Conservation (phyloP, 768 basidiomycete species). For the Megacollybia marginata region DNA sequence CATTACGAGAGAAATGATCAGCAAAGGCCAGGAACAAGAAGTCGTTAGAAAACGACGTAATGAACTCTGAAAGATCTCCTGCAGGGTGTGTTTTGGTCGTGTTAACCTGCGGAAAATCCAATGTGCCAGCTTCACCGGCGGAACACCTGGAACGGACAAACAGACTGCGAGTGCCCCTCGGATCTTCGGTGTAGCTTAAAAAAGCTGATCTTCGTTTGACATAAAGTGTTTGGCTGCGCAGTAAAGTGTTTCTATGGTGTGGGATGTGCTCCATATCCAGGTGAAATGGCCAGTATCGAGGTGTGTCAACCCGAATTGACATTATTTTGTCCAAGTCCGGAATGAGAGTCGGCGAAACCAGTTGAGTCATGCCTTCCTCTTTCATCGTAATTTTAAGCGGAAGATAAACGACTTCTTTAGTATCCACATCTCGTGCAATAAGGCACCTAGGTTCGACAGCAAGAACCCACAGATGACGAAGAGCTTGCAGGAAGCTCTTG, state of each 20-base stretch:
- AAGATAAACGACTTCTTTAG: slow-evolving; percentile 83
- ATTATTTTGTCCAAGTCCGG: slow-evolving; percentile 79
- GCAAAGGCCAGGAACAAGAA: slow-evolving; percentile 74
- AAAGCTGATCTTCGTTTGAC: slow-evolving; percentile 92
- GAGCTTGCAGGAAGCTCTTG: slow-evolving; percentile 83
- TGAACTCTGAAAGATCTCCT: slow-evolving; percentile 76
- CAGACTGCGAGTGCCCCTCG: slow-evolving; percentile 85
- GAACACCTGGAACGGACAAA: slow-evolving; percentile 85
- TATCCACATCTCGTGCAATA: slow-evolving; percentile 88
- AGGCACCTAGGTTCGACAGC: slow-evolving; percentile 93
- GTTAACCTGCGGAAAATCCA: slow-evolving; percentile 77
- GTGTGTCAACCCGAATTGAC: slow-evolving; percentile 85
- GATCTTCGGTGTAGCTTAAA: slow-evolving; percentile 89
- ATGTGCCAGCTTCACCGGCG: slow-evolving; percentile 73
- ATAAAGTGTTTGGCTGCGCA: slow-evolving; percentile 76
- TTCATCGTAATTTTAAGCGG: slow-evolving; percentile 82
- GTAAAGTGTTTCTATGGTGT: slow-evolving; percentile 59
- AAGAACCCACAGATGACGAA: slow-evolving; percentile 93
- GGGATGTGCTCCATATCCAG: slow-evolving; percentile 67
- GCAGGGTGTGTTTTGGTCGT: slow-evolving; percentile 61
- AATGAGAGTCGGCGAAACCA: slow-evolving; percentile 90
- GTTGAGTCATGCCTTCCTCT: slow-evolving; percentile 57
- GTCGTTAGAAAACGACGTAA: slow-evolving; percentile 82
- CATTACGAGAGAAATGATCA: slow-evolving; percentile 63
- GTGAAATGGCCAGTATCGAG: slow-evolving; percentile 91